A percentile compares a stretch with the other conserved stretches of the same genome.
These are phyloP conservation scores for Trichoderma reesei DNA, from an alignment of 495 filamentous ascomycete species.

Conservation along the genomic window DNA sequence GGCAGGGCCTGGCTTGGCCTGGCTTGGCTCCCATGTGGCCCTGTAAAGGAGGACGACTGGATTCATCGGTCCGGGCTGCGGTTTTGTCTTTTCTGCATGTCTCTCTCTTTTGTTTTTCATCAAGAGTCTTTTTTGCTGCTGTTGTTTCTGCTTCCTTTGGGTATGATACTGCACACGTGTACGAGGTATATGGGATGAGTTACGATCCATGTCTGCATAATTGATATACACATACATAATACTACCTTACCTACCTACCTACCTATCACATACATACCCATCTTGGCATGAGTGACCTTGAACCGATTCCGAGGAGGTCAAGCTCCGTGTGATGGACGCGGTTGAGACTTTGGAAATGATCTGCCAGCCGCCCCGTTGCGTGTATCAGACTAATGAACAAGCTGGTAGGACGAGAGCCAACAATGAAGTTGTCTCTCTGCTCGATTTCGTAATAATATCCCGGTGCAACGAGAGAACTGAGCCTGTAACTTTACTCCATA, in stretches of 20 bases:
- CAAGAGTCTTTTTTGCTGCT: neutral
- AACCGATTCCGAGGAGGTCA: neutral
- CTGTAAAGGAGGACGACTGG: neutral
- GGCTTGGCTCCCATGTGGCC: neutral
- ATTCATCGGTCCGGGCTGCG: neutral
- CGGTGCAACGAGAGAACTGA: too few species aligned
- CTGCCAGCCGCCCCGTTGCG: neutral
- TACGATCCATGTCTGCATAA: neutral
- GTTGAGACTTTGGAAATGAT: neutral
- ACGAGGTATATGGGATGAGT: neutral
- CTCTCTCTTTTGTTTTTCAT: neutral
- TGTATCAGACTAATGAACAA: neutral
- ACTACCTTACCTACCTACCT: too few species aligned
- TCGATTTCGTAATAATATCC: too few species aligned
- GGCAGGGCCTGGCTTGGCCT: neutral
- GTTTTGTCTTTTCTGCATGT: neutral
- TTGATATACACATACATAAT: neutral
- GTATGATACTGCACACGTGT: neutral
- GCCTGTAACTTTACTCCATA: too few species aligned
- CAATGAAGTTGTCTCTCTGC: too few species aligned
- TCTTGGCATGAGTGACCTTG: neutral
- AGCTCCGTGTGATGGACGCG: neutral
- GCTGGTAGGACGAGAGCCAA: too few species aligned
- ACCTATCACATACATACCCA: too few species aligned
- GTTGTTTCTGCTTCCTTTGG: neutral